Percentiles rank a stretch among this genome's conserved stretches.
Conservation (phyloP, 768 basidiomycete genomes). For the Tulasnella sp. region DNA sequence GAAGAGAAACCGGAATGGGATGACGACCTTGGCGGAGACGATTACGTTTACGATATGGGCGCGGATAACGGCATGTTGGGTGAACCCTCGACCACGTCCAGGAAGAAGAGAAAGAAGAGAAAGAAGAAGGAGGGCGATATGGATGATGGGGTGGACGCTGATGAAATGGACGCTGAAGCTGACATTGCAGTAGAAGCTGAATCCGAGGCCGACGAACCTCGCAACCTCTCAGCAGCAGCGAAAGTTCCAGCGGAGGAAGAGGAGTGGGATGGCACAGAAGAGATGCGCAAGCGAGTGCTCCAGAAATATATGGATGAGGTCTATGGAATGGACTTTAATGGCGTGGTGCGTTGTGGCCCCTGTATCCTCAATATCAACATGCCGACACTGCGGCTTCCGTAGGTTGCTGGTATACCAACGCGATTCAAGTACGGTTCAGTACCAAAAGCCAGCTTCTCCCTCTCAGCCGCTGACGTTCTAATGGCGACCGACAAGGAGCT, state of each 20-base stretch:
- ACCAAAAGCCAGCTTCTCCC: constrained; percentile 47
- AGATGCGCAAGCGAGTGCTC: constrained; percentile 71
- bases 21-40: constrained; percentile 65
- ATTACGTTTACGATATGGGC: constrained; percentile 39
- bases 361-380: not conserved
- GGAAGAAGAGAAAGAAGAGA: constrained; percentile 43
- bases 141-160: constrained; percentile 36
- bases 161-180: constrained; percentile 47
- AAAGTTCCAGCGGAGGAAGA: constrained; percentile 39
- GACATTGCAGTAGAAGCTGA: constrained; percentile 41
- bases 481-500: constrained; percentile 87
- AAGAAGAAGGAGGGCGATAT: constrained; percentile 33
- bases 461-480: constrained; percentile 78
- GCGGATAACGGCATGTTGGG: not conserved
- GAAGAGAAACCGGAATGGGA: constrained; percentile 80
- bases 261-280: constrained; percentile 75
- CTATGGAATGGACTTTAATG: constrained; percentile 87
- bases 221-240: constrained; percentile 22
- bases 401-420: constrained; percentile 85
- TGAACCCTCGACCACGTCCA: constrained; percentile 26
- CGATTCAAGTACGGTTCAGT: constrained; percentile 86
- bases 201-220: constrained; percentile 19
- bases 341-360: constrained; percentile 45
- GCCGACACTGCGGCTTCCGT: constrained; percentile 7
- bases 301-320: constrained; percentile 88